A percentile compares a stretch with the other conserved stretches of the same genome.
Conservation (phyloP, 768 basidiomycete species). For the Hebeloma cylindrosporum region DNA sequence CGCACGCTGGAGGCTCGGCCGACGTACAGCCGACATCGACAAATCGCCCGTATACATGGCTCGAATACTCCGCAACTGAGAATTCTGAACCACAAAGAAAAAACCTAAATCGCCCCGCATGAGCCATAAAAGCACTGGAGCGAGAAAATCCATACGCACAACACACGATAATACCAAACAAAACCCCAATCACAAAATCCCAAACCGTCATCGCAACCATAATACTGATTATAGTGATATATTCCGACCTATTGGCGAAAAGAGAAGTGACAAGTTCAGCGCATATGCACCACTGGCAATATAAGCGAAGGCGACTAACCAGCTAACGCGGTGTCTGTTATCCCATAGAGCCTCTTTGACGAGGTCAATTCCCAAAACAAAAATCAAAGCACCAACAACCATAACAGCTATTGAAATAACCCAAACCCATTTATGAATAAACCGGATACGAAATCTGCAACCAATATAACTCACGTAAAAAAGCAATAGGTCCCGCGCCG, state of each 20-base stretch:
- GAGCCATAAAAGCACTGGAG: not conserved
- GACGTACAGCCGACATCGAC: slow-evolving; percentile 86
- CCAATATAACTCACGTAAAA: slow-evolving; percentile 64
- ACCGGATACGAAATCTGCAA: not conserved
- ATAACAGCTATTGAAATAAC: slow-evolving; percentile 64
- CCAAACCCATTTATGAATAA: slow-evolving; percentile 1
- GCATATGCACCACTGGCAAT: slow-evolving; percentile 9
- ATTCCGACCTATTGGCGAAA: slow-evolving; percentile 76
- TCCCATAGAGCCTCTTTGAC: slow-evolving; percentile 98
- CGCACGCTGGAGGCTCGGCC: slow-evolving; percentile 82
- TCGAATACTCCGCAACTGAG: slow-evolving; percentile 81
- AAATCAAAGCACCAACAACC: slow-evolving; percentile 90
- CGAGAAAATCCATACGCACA: slow-evolving; percentile 48
- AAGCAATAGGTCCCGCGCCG: slow-evolving; percentile 90
- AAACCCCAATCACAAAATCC: slow-evolving; percentile 93
- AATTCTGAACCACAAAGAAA: slow-evolving; percentile 97
- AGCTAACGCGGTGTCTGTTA: slow-evolving; percentile 83
- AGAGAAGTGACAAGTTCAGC: too few species aligned
- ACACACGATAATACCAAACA: slow-evolving; percentile 89
- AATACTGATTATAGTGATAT: slow-evolving; percentile 81
- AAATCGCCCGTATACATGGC: slow-evolving; percentile 80
- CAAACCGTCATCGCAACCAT: slow-evolving; percentile 91
- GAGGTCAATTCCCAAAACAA: slow-evolving; percentile 91
- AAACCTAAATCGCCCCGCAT: slow-evolving; percentile 49
- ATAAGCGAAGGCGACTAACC: slow-evolving; percentile 37